A percentile compares a stretch with the other conserved stretches of the same genome.
Conservation (phyloP, 306 rosid species). For the Trifolium subterraneum region DNA sequence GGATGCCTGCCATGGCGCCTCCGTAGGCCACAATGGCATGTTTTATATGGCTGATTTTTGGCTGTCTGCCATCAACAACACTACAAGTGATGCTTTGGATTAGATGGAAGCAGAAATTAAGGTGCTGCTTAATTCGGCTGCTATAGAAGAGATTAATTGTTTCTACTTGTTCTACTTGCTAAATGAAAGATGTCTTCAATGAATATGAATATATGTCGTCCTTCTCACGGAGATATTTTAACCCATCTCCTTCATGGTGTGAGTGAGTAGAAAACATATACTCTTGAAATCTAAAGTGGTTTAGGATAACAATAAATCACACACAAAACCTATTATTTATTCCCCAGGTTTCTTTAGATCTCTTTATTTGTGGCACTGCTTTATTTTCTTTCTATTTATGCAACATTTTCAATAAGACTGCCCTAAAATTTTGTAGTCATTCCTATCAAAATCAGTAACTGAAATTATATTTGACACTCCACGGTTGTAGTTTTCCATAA, state of each 20-base stretch:
- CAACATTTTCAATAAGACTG: slow-evolving; percentile 10
- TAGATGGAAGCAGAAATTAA: not conserved
- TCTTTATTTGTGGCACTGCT: slow-evolving; percentile 18
- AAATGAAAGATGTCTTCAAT: slow-evolving; percentile 4
- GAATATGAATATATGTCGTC: not conserved
- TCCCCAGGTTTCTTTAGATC: not conserved
- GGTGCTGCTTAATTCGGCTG: not conserved
- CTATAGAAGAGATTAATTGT: slow-evolving; percentile 62
- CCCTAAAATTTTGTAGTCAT: not conserved
- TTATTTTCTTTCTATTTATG: slow-evolving; percentile 25
- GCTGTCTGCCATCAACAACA: too few species aligned
- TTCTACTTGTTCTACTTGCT: slow-evolving; percentile 40
- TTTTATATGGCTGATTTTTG: too few species aligned
- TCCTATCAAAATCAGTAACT: slow-evolving; percentile 7
- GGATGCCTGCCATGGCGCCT: too few species aligned
- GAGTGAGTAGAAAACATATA: not conserved
- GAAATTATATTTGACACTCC: slow-evolving; percentile 6
- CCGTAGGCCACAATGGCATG: too few species aligned
- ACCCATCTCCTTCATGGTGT: not conserved
- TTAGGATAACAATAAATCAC: not conserved
- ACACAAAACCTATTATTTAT: slow-evolving; percentile 5
- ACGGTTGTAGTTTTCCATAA: not conserved
- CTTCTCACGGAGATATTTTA: not conserved
- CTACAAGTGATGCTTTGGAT: slow-evolving; percentile 7
- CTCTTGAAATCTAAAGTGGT: slow-evolving; percentile 15